Conservation (phyloP, 2,329 filamentous ascomycete genomes). For the Dendrostoma leiphaemia region DNA sequence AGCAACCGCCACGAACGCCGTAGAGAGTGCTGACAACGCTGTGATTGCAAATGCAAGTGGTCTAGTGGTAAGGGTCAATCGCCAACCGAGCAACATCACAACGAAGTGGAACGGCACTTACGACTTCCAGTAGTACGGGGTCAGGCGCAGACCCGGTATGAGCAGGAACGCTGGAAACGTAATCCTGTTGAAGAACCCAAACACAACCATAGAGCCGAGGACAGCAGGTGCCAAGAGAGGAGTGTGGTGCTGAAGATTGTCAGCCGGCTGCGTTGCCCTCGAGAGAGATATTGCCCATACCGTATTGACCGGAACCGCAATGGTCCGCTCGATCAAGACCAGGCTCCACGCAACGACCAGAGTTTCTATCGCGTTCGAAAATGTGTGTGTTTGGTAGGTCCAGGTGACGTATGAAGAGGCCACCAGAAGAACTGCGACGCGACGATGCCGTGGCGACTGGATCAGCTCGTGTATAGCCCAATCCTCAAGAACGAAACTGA, state of each 20-base stretch:
- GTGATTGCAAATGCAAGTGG: slow-evolving; percentile 63
- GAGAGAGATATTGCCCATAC: slow-evolving; percentile 44
- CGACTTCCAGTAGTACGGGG: slow-evolving; percentile 84
- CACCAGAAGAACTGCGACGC: slow-evolving; percentile 76
- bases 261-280: slow-evolving; percentile 20
- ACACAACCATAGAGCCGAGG: slow-evolving; percentile 77
- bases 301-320: slow-evolving; percentile 57
- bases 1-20: slow-evolving; percentile 69
- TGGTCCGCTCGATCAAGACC: slow-evolving; percentile 85
- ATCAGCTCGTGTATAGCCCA: slow-evolving; percentile 96
- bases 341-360: slow-evolving; percentile 90
- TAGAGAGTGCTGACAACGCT: slow-evolving; percentile 62
- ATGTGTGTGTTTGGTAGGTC: slow-evolving; percentile 98
- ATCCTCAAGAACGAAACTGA: slow-evolving; percentile 96
- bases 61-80: slow-evolving; percentile 34
- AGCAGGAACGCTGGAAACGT: slow-evolving; percentile 93
- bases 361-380: slow-evolving; percentile 96
- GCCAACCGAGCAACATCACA: slow-evolving; percentile 15
- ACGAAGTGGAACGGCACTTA: slow-evolving; percentile 39
- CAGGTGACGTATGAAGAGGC: slow-evolving; percentile 98
- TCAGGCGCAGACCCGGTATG: slow-evolving; percentile 76
- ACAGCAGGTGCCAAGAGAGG: slow-evolving; percentile 74
- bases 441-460: slow-evolving; percentile 68
- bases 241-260: slow-evolving; percentile 60
- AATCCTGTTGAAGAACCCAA: slow-evolving; percentile 93